phyloP scores from a whole-genome alignment of 306 rosid species.

The Vigna angularis region DNA sequence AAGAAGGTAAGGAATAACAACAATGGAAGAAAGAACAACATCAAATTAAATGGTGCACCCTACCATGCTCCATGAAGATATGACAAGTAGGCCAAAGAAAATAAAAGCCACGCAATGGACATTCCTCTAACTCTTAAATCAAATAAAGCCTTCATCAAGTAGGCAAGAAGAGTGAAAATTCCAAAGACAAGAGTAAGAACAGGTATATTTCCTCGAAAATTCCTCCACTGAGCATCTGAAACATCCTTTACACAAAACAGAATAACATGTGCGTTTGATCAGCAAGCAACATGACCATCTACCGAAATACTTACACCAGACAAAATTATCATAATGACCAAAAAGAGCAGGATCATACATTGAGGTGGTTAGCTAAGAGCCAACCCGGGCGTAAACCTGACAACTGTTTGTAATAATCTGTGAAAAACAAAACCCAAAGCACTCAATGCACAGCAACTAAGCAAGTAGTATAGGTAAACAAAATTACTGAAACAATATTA shows the following conservation, averaged over 20 bases:
- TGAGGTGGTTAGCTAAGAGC: conserved; percentile 65
- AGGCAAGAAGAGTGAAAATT: conserved; percentile 63
- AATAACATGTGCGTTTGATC: conserved; percentile 28
- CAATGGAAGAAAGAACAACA: conserved; percentile 28
- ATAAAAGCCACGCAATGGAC: conserved; percentile 80
- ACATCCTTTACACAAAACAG: conserved; percentile 60
- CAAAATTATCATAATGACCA: conserved; percentile 22
- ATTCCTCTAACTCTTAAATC: conserved; percentile 70
- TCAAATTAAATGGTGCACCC: conserved; percentile 23
- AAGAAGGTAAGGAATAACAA: conserved; percentile 35
- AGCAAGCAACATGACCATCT: conserved; percentile 26
- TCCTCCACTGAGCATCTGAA: conserved; percentile 98
- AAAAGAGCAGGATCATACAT: conserved; percentile 52
- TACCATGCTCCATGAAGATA: conserved; percentile 98
- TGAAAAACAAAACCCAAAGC: conserved; percentile 37
- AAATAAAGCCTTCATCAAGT: conserved; percentile 56
- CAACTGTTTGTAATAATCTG: conserved; percentile 64
- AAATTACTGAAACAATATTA: neutral
- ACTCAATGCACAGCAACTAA: conserved; percentile 24
- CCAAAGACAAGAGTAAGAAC: conserved; percentile 76
- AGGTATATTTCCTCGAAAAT: conserved; percentile 81
- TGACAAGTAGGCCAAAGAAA: conserved; percentile 72
- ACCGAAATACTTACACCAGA: conserved; percentile 27
- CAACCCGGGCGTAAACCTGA: conserved; percentile 80
- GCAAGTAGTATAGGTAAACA: neutral